phyloP scores from a whole-genome alignment of 345 rosid species.

The Linum trigynum region DNA sequence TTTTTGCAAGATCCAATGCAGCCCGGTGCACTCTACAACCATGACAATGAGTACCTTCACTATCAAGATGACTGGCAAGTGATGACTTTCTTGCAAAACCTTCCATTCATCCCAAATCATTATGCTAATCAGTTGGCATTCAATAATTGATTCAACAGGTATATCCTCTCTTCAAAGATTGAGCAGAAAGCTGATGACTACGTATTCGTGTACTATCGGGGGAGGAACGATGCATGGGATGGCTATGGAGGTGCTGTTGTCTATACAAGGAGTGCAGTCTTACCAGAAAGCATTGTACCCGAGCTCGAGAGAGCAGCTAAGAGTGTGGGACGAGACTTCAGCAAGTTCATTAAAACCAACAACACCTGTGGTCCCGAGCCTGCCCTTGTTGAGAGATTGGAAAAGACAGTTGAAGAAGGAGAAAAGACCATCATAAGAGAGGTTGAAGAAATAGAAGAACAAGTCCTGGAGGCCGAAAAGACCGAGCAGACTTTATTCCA shows the following conservation, averaged over 20 bases:
- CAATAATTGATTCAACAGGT: conserved; percentile 35
- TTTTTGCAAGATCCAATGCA: conserved; percentile 71
- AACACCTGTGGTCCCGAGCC: conserved; percentile 90
- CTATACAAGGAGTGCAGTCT: conserved; percentile 72
- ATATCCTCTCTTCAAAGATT: conserved; percentile 66
- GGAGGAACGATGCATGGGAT: conserved; percentile 95
- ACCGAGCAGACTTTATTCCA: conserved; percentile 63
- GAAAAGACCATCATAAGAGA: conserved; percentile 57
- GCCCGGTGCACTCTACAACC: conserved; percentile 75
- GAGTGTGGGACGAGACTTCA: conserved; percentile 74
- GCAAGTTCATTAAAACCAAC: conserved; percentile 51
- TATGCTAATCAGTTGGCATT: neutral
- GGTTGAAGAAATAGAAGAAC: conserved; percentile 51
- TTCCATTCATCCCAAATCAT: neutral
- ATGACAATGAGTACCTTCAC: conserved; percentile 85
- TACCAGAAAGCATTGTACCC: conserved; percentile 67
- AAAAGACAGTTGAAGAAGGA: conserved; percentile 86
- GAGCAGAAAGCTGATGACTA: conserved; percentile 69
- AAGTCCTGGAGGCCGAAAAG: conserved; percentile 50
- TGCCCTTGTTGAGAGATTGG: conserved; percentile 79
- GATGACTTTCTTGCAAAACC: neutral
- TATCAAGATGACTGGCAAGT: conserved; percentile 92
- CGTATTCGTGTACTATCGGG: conserved; percentile 75
- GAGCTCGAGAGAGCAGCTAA: conserved; percentile 74
- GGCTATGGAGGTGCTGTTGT: conserved; percentile 93